Conservation (phyloP, 164 flowering plant species). For the Nelumbo lutea region DNA sequence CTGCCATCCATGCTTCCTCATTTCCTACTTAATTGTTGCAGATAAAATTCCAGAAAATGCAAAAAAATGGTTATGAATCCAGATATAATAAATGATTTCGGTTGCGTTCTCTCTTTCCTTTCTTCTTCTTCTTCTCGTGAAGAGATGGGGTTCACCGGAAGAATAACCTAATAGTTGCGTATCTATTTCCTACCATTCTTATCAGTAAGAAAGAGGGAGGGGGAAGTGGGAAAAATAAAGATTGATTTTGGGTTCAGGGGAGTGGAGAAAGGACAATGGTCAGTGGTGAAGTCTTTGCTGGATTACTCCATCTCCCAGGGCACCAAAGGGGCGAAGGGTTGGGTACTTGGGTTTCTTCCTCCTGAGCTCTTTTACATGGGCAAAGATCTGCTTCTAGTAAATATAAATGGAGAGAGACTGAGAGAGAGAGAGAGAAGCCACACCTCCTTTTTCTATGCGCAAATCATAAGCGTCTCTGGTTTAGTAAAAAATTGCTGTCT, state of each 20-base stretch:
- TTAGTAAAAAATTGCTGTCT: neutral
- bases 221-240: neutral
- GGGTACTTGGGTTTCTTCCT: neutral
- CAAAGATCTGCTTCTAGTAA: neutral
- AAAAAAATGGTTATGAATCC: neutral
- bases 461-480: neutral
- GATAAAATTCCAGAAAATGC: neutral
- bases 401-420: neutral
- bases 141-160: neutral
- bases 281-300: neutral
- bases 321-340: neutral
- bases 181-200: neutral
- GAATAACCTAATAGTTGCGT: neutral
- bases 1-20: constrained; percentile 99
- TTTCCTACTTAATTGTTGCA: constrained; percentile 20
- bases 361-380: neutral
- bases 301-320: neutral
- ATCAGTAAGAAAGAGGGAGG: neutral
- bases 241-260: neutral
- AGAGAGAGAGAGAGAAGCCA: neutral
- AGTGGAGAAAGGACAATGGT: neutral
- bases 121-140: neutral
- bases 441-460: neutral
- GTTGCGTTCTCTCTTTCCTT: neutral
- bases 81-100: neutral